These are phyloP conservation scores for Tolypocladium capitatum DNA, from an alignment of 2,329 filamentous ascomycete species.

Conservation along the genomic window DNA sequence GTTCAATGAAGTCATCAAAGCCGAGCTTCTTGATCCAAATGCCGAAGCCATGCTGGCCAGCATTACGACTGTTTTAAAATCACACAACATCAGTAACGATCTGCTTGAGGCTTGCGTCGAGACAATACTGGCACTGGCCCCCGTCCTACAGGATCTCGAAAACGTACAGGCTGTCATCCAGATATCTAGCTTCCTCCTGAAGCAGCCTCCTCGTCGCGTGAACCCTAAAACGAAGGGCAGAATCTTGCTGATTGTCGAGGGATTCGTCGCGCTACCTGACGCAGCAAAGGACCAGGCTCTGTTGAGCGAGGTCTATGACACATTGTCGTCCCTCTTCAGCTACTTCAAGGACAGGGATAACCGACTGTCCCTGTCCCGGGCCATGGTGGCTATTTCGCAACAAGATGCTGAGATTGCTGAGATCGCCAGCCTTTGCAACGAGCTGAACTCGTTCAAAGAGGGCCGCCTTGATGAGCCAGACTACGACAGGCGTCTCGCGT, in stretches of 20 bases:
- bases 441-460: constrained; percentile 67
- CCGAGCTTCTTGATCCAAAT: constrained; percentile 43
- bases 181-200: constrained; percentile 68
- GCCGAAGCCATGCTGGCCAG: constrained; percentile 50
- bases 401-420: constrained; percentile 46
- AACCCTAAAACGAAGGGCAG: constrained; percentile 72
- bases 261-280: constrained; percentile 56
- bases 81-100: constrained; percentile 49
- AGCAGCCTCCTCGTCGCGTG: constrained; percentile 73
- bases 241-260: constrained; percentile 66
- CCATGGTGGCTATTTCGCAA: constrained; percentile 57
- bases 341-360: constrained; percentile 78
- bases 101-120: constrained; percentile 69
- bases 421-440: constrained; percentile 57
- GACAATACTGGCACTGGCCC: constrained; percentile 62
- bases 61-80: constrained; percentile 54
- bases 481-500: constrained; percentile 67
- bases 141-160: constrained; percentile 51
- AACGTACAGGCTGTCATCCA: constrained; percentile 68
- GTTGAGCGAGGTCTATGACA: constrained; percentile 54
- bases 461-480: constrained; percentile 72
- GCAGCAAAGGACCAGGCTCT: constrained; percentile 29
- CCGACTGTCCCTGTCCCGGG: constrained; percentile 58
- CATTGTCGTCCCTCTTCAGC: constrained; percentile 70
- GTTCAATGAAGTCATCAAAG: constrained; percentile 41